Evolutionary conservation across 2,329 filamentous ascomycete genomes (phyloP).

Genomic region (Monosporascus sp.): DNA sequence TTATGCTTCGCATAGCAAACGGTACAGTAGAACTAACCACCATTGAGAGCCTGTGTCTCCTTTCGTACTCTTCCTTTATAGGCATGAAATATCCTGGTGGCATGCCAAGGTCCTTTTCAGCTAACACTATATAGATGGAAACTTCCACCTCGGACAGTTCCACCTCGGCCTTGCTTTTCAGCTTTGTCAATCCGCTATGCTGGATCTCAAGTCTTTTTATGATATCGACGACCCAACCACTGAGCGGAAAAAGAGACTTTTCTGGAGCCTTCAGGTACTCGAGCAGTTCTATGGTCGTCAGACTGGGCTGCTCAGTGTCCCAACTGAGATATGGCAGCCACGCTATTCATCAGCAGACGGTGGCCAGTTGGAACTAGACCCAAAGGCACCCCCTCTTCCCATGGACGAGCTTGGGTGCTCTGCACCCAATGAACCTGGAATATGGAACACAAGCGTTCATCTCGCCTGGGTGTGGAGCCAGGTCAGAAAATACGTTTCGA

Average conservation of each 20-base stretch:
- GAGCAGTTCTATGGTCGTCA: conserved; percentile 46
- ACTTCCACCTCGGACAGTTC: conserved; percentile 43
- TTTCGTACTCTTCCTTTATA: conserved; percentile 44
- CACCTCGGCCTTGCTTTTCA: conserved; percentile 44
- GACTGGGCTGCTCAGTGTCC: conserved; percentile 34
- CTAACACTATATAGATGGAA: conserved; percentile 34
- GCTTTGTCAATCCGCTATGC: conserved; percentile 43
- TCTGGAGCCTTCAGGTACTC: conserved; percentile 46
- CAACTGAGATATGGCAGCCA: conserved; percentile 36
- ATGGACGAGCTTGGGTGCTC: conserved; percentile 38
- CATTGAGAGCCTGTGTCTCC: conserved; percentile 44
- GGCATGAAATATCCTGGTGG: conserved; percentile 24
- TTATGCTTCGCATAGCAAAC: conserved; percentile 45
- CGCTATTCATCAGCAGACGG: conserved; percentile 20
- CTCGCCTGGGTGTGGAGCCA: conserved; percentile 48
- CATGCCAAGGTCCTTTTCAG: background rate
- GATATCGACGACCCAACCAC: conserved; percentile 25
- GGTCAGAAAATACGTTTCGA: conserved; percentile 39
- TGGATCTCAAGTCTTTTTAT: conserved; percentile 38
- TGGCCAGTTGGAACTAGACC: conserved; percentile 20
- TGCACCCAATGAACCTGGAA: conserved; percentile 34
- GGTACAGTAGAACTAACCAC: conserved; percentile 43
- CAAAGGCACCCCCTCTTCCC: conserved; percentile 36
- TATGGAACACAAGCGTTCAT: conserved; percentile 45
- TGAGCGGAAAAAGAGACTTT: conserved; percentile 43